These are phyloP conservation scores for Ogataea philodendri DNA, from an alignment of 805 yeast genomes.

Conservation along the genomic window DNA sequence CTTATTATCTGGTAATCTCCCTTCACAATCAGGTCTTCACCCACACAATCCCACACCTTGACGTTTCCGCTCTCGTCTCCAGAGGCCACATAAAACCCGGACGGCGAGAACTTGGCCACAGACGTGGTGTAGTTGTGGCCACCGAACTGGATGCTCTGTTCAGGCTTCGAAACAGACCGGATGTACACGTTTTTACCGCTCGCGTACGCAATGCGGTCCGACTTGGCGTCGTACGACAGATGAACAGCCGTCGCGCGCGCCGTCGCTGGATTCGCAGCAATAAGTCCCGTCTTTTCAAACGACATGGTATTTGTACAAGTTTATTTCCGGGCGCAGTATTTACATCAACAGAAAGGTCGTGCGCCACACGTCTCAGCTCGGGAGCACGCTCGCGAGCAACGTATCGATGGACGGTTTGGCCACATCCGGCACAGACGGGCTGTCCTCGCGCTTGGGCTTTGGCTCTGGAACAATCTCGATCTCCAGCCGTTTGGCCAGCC, in stretches of 20 bases:
- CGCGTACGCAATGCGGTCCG: conserved; percentile 76
- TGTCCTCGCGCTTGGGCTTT: no score
- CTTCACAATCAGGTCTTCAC: conserved; percentile 58
- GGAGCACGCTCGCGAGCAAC: conserved; percentile 5
- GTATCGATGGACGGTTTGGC: conserved; percentile 3
- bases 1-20: conserved; percentile 73
- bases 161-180: conserved; percentile 58
- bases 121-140: conserved; percentile 73
- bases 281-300: conserved; percentile 29
- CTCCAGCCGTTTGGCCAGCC: conserved; percentile 8
- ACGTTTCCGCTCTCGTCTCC: conserved; percentile 92
- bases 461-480: conserved; percentile 3
- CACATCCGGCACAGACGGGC: no score
- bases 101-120: conserved; percentile 83
- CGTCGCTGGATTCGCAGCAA: conserved; percentile 83
- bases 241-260: conserved; percentile 66
- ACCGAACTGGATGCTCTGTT: conserved; percentile 59
- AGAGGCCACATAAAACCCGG: conserved; percentile 86
- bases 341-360: conserved; percentile 3
- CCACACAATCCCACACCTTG: conserved; percentile 77
- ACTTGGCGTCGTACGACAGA: conserved; percentile 67
- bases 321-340: no score
- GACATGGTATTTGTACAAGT: conserved; percentile 18
- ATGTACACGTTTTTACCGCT: conserved; percentile 77
- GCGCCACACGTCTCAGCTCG: conserved; percentile 3